phyloP scores from a whole-genome alignment of 345 rosid species.

The Aurinia saxatilis region DNA sequence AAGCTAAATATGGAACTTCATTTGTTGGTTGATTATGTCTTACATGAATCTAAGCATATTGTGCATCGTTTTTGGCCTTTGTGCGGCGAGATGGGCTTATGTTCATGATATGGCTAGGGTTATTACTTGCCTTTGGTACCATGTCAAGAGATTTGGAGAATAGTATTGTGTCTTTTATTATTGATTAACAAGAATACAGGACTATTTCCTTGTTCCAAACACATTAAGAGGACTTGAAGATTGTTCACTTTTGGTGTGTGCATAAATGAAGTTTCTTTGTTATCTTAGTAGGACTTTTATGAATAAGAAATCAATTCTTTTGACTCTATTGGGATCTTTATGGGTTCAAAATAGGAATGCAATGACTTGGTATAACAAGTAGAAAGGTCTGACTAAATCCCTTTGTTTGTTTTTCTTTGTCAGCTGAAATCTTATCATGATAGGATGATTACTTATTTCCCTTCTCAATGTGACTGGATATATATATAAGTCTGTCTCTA shows the following conservation, averaged over 20 bases:
- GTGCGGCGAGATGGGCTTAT: no score
- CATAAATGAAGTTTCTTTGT: neutral
- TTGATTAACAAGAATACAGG: neutral
- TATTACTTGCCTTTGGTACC: neutral
- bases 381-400: neutral
- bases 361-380: neutral
- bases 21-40: neutral
- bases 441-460: no score
- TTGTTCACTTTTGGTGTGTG: neutral
- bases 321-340: neutral
- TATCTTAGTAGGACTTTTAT: neutral
- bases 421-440: neutral
- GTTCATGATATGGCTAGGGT: no score
- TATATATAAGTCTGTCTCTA: neutral
- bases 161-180: neutral
- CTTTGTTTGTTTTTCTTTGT: neutral
- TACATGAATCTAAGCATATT: no score
- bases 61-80: no score
- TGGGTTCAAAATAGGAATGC: neutral
- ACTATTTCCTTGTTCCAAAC: neutral
- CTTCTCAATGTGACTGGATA: no score
- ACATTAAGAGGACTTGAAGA: neutral
- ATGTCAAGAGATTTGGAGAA: conserved; percentile 1
- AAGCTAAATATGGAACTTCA: neutral
- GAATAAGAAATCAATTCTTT: neutral